A percentile compares a stretch with the other conserved stretches of the same genome.
Conservation (phyloP, 1,284 basidiomycete species). For the Anthracocystis walkeri region DNA sequence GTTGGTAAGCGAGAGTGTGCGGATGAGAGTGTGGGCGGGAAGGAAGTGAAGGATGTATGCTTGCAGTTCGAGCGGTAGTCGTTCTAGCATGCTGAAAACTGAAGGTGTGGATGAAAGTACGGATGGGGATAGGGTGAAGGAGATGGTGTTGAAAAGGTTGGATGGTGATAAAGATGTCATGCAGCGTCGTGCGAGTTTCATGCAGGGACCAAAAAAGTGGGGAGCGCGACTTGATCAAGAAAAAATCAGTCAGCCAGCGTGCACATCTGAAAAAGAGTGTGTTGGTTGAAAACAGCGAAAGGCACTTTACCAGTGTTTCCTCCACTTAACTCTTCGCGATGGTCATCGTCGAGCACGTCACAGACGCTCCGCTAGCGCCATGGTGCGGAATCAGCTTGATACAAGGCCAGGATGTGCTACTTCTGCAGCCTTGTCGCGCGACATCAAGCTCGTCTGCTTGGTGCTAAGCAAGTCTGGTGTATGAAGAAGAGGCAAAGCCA, state of each 20-base stretch:
- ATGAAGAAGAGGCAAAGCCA: no score
- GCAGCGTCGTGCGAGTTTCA: constrained; percentile 8
- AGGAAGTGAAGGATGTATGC: constrained; percentile 52
- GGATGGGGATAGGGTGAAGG: neutral
- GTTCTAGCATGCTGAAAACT: constrained; percentile 28
- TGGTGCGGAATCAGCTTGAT: neutral
- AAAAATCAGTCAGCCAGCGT: constrained; percentile 10
- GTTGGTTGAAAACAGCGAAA: neutral
- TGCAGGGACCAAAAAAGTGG: constrained; percentile 25
- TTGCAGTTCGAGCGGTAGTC: constrained; percentile 50
- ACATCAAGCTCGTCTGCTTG: no score
- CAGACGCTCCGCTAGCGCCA: neutral
- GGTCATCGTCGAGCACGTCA: neutral
- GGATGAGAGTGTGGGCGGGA: constrained; percentile 33
- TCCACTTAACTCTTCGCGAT: constrained; percentile 14
- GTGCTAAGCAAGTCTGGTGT: no score
- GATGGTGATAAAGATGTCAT: neutral
- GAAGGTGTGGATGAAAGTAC: neutral
- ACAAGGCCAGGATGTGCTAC: neutral
- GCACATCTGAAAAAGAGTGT: neutral
- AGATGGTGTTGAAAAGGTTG: neutral
- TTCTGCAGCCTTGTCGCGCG: no score
- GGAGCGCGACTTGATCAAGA: no score
- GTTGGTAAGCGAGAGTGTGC: constrained; percentile 46
- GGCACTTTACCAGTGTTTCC: constrained; percentile 9